Conservation (phyloP, 2,329 filamentous ascomycete genomes). For the Cercospora beticola region DNA sequence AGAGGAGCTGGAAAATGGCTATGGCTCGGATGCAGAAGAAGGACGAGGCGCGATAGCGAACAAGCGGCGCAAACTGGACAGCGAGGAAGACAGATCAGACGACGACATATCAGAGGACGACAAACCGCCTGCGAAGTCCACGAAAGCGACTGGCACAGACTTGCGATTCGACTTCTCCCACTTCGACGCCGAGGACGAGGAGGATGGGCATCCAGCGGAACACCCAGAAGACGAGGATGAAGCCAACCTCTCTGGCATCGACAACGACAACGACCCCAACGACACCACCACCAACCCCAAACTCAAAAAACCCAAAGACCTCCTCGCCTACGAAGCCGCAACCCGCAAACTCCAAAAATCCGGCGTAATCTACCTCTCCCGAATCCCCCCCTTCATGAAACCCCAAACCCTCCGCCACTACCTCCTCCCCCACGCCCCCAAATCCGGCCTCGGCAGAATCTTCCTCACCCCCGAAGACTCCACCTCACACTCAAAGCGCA, state of each 20-base stretch:
- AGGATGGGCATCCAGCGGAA: conserved; percentile 29
- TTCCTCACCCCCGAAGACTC: conserved; percentile 78
- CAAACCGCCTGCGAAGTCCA: conserved; percentile 13
- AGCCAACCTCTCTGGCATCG: conserved; percentile 8
- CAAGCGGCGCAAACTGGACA: conserved; percentile 64
- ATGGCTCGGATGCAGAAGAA: conserved; percentile 69
- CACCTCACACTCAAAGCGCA: conserved; percentile 62
- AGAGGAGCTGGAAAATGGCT: conserved; percentile 51
- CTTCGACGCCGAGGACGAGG: conserved; percentile 21
- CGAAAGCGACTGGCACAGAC: conserved; percentile 6
- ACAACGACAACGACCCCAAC: conserved; percentile 18
- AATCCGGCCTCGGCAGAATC: conserved; percentile 63
- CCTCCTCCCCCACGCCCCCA: conserved; percentile 69
- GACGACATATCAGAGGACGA: conserved; percentile 27
- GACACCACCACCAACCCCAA: conserved; percentile 2
- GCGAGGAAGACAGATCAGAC: conserved; percentile 38
- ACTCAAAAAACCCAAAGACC: conserved; percentile 47
- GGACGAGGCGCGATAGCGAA: conserved; percentile 58
- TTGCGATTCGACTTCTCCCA: conserved; percentile 20
- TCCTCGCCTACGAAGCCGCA: conserved; percentile 67
- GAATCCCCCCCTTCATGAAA: conserved; percentile 87
- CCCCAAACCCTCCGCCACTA: conserved; percentile 73
- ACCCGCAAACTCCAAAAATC: conserved; percentile 68
- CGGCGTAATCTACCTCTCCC: conserved; percentile 79
- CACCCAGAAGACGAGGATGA: conserved; percentile 20